Base-by-base conservation (phyloP, 768 basidiomycete species). In the Xerocomus spinulosus region DNA sequence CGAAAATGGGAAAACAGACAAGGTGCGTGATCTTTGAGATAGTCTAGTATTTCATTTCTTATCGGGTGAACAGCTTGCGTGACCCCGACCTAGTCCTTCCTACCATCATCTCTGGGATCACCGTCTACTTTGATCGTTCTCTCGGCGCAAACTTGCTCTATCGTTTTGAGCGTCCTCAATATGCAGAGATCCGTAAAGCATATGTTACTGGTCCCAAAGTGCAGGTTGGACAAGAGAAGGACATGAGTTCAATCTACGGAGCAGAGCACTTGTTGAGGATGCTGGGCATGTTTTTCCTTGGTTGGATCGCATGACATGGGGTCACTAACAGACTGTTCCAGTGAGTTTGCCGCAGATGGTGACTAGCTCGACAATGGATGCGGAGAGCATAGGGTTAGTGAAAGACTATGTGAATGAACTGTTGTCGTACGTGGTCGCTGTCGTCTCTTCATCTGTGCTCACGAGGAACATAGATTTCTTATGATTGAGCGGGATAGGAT, bases 311-410 rank as follows among this genome's bases (percentile, higher is more conserved):
- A 28, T 17, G 5, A 17, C 21, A 20, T 42, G 8, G 52, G 21
- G 30, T 56, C 17, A 10, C 35, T 60, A 44, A 61, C 28, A 20
- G n/a, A 23, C 34, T 42, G 23, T 15, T n/a, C 32, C 53, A 96
- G 95, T 98, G 67, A 92, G 85, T 54, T 74, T 98, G 32, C 96
- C 95, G 1, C 80, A 82, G 56, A 93, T 96, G 81, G 85, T 97
- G 26, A 82, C 85, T 1, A 83, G 79, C 52, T 92, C 94, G 13
- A 82, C 80, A n/a, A 83, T 98, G 75, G 95, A 99, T 61, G 71
- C 81, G 3, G 93, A 95, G 62, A 89, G 88, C 12, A 84, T 94
- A 17, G 70, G 69, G 20, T 73, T 96, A 7, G 79, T 99, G 13
- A 73, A 85, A 52, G 94, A 97, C 56, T 92, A 97, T 66, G 83